Evolutionary conservation across 768 basidiomycete genomes (phyloP), one percentile per base, ranked within the genome.

Genomic region (Artomyces pyxidatus): DNA sequence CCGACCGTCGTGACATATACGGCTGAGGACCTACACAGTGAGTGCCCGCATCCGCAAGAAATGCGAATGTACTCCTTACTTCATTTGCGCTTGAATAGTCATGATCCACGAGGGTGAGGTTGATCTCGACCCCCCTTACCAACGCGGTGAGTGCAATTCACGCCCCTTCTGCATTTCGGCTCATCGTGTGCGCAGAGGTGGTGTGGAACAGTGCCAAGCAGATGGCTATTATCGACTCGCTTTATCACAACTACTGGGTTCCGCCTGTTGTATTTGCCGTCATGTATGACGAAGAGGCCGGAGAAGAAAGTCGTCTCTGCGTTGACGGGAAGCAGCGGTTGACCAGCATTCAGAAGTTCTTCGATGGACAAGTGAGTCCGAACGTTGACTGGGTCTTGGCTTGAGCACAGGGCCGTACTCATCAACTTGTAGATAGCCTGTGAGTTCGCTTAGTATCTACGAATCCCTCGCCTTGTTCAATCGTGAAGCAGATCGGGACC

Each of bases 251-350:
- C 57, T 88, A 81, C 52, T 88, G 87, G 44, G 73, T 91, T 7
- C 88, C 88, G 0, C 84, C 88, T 2, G 73, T 91, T n/a, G 81
- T 90, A 3, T 89, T 91, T 53, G 75, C 70, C 0, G 67, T 73
- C 1, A 54, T 60, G 21, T 54, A 49, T 5, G 60, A 61, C 12
- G 52, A 52, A 16, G 65, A 72, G 47, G 67, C 67, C 4, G 69
- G 72, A 0, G 70, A 64, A 1, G 68, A 69, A 47, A 56, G 73
- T 11, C 59, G 70, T 54, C 62, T 77, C 0, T 86, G 84, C 55
- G 84, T 86, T 8, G 86, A 88, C 55, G 88, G 88, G 5, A 91
- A 91, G 59, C 88, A 91, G 60, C 68, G 88, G 10, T 59, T 88
- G 35, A 88, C 87, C 0, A 86, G 84, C 0, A 83, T 90, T 40